Conservation (phyloP, 2,329 filamentous ascomycete genomes). For the Mollisia scopiformis region DNA sequence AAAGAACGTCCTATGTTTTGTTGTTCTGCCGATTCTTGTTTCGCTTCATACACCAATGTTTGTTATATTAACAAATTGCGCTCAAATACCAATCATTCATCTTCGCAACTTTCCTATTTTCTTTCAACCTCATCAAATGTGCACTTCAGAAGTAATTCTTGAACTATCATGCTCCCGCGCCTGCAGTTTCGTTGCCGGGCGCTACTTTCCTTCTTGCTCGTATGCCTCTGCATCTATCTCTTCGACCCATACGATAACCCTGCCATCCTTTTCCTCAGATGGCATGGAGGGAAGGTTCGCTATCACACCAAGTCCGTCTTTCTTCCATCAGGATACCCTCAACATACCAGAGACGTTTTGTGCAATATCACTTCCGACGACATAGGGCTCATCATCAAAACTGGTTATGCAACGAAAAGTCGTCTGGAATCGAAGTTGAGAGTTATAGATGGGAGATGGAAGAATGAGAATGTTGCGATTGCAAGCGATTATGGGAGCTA, state of each 20-base stretch:
- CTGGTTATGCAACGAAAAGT: conserved; percentile 12
- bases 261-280: not conserved
- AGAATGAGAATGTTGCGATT: conserved; percentile 4
- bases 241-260: not conserved
- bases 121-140: not conserved
- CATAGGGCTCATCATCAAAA: conserved; percentile 13
- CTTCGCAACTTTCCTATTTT: not conserved
- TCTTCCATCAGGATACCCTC: not conserved
- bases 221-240: not conserved
- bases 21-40: too few species aligned
- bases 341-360: not conserved
- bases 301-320: not conserved
- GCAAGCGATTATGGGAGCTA: conserved; percentile 12
- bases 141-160: not conserved
- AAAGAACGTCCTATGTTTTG: too few species aligned
- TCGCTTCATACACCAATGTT: too few species aligned
- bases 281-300: not conserved
- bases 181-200: not conserved
- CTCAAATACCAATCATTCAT: too few species aligned
- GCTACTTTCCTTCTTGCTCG: not conserved
- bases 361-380: not conserved
- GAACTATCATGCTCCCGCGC: not conserved
- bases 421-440: conserved; percentile 4
- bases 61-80: not conserved
- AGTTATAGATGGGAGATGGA: not conserved